These are phyloP conservation scores for Botrytis cinerea DNA, from an alignment of 2,329 filamentous ascomycete genomes.

Conservation along the genomic window DNA sequence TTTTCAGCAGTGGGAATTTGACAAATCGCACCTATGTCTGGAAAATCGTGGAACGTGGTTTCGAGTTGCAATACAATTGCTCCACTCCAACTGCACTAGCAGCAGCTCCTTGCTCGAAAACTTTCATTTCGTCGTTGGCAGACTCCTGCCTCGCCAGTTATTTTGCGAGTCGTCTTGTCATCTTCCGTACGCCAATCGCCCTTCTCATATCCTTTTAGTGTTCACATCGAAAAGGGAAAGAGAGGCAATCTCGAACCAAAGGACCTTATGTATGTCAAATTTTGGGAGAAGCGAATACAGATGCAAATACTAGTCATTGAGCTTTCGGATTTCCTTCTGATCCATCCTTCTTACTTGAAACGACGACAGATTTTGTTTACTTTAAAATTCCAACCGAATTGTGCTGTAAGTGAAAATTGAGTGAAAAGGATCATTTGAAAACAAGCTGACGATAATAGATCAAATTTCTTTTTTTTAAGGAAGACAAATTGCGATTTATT, in stretches of 20 bases:
- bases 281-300: not conserved
- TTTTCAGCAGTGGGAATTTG: not conserved
- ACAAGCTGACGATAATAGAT: not conserved
- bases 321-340: not conserved
- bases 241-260: not conserved
- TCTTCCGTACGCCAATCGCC: not conserved
- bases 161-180: no score
- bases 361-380: not conserved
- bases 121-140: not conserved
- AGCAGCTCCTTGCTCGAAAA: not conserved
- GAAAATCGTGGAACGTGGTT: not conserved
- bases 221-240: not conserved
- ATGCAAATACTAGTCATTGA: not conserved
- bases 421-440: not conserved
- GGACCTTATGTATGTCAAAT: not conserved
- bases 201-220: not conserved
- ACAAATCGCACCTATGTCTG: not conserved
- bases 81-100: not conserved
- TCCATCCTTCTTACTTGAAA: not conserved
- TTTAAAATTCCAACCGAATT: not conserved
- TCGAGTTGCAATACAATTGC: not conserved
- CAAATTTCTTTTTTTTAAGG: not conserved
- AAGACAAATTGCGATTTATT: slow-evolving; percentile 18
- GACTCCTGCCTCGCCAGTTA: no score
- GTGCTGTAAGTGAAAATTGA: not conserved